Evolutionary conservation across 2,329 filamentous ascomycete species (phyloP), one percentile per base, ranked within the genome.

Genomic region (Aspergillus puulaauensis): DNA sequence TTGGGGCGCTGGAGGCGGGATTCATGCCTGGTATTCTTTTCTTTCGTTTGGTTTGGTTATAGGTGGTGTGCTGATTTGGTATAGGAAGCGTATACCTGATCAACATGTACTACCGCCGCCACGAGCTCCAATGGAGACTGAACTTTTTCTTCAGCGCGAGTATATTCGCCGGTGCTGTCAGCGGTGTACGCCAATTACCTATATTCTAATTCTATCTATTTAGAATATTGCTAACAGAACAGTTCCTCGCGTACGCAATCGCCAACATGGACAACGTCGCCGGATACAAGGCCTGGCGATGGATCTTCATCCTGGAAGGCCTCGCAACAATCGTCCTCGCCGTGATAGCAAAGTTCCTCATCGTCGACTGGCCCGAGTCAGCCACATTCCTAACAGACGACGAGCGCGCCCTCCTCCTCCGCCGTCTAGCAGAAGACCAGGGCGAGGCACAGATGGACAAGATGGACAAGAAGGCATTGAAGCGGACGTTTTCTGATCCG

Each of bases 291-390:
- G 49, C 57, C 9, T 64, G 61, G 61, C 52, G 60, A 27, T 64
- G 61, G 61, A 57, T 64, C 12, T 64, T 64, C 33, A 50, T 64
- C 17, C 56, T 64, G 12, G 61, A 64, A 45, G 46, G 55, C 0
- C 52, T 64, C 39, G 59, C 51, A n/a, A 58, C 56, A 7, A 43
- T 63, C 3, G 47, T 56, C 33, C 43, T 63, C 21, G 61, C 57
- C 15, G 44, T 63, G 12, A 58, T 58, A 19, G 49, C 59, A 5
- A 45, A 61, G 33, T 61, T 58, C 52, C 45, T 63, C 17, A 54
- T 63, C 9, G 59, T 61, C 2, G 57, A 58, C 15, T 64, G 61
- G 31, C 60, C 61, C 14, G 60, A 62, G 45, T 53, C 58, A 6
- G 61, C 61, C 2, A 57, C 52, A 8, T 63, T 61, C 33, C 17